Evolutionary conservation across 371 early-diverging fungal genomes (phyloP).

Genomic region (Mucor circinelloides): DNA sequence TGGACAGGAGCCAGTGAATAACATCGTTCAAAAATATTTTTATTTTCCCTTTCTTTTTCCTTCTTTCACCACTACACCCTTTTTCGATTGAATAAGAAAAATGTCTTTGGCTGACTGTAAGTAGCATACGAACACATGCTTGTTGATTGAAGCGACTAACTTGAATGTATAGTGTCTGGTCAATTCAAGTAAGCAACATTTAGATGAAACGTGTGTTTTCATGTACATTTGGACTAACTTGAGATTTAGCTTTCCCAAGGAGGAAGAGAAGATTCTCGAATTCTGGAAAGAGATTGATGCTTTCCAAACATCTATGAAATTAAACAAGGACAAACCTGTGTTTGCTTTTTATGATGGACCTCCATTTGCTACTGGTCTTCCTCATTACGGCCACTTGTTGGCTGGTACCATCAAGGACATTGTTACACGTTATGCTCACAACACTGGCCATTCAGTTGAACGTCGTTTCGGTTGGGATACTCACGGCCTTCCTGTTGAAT

Average conservation of each 20-base stretch:
- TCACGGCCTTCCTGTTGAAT: constrained; percentile 99
- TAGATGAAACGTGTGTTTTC: background rate
- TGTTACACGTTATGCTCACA: constrained; percentile 97
- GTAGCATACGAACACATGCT: background rate
- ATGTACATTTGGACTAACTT: background rate
- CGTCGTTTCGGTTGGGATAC: constrained; percentile 99
- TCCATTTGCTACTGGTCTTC: constrained; percentile 99
- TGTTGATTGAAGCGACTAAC: background rate
- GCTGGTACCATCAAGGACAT: constrained; percentile 99
- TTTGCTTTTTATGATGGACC: constrained; percentile 99
- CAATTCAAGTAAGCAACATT: constrained; percentile 50
- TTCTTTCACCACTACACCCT: constrained; percentile 2
- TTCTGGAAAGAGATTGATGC: constrained; percentile 99
- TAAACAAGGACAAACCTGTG: constrained; percentile 88
- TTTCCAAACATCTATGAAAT: constrained; percentile 92
- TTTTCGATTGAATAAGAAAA: constrained; percentile 4
- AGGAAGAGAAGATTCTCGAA: constrained; percentile 95
- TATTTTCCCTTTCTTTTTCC: constrained; percentile 5
- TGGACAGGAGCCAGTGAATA: background rate
- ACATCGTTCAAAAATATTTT: background rate
- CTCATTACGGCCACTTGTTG: constrained; percentile 99
- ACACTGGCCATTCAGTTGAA: constrained; percentile 98
- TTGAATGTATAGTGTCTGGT: constrained; percentile 42
- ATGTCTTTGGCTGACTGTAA: constrained; percentile 57
- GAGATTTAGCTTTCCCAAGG: constrained; percentile 81